Percentiles rank a stretch among this genome's conserved stretches.
phyloP scores from a whole-genome alignment of 495 filamentous ascomycete species.

The Podospora pseudoanserina region DNA sequence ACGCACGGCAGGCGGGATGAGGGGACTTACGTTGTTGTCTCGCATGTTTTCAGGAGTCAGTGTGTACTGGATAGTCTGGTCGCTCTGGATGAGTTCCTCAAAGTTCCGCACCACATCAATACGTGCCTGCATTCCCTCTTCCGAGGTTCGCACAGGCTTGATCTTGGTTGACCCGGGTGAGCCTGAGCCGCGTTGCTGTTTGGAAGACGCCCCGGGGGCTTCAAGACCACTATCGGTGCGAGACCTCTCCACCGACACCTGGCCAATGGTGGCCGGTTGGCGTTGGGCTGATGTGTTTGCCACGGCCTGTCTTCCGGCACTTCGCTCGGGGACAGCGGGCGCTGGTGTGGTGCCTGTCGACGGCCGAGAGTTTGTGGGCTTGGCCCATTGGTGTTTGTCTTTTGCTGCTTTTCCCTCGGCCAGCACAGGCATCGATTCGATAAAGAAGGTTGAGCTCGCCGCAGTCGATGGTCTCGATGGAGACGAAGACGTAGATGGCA shows the following conservation, averaged over 20 bases:
- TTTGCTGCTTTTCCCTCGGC: conserved; percentile 27
- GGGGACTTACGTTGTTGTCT: conserved; percentile 67
- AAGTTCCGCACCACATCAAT: conserved; percentile 54
- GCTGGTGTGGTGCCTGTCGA: conserved; percentile 21
- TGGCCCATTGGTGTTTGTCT: conserved; percentile 5
- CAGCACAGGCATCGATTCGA: conserved; percentile 28
- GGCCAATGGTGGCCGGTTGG: conserved; percentile 33
- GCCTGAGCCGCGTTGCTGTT: conserved; percentile 34
- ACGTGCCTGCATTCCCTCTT: conserved; percentile 45
- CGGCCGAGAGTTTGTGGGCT: conserved; percentile 6
- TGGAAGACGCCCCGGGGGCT: conserved; percentile 8
- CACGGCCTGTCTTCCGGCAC: conserved; percentile 29
- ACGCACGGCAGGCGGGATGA: neutral
- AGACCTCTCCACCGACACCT: conserved; percentile 32
- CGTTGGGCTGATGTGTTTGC: conserved; percentile 23
- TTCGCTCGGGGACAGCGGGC: conserved; percentile 42
- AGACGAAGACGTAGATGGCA: conserved; percentile 25
- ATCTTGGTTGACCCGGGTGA: conserved; percentile 44
- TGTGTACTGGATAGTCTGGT: conserved; percentile 90
- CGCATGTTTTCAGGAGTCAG: conserved; percentile 87
- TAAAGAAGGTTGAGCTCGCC: conserved; percentile 23
- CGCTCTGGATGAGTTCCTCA: conserved; percentile 84
- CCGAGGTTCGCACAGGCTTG: conserved; percentile 47
- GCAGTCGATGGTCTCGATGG: conserved; percentile 11
- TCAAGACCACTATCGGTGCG: conserved; percentile 24